These are phyloP conservation scores for Emericellopsis cladophorae DNA, from an alignment of 2,329 filamentous ascomycete genomes.

Conservation along the genomic window DNA sequence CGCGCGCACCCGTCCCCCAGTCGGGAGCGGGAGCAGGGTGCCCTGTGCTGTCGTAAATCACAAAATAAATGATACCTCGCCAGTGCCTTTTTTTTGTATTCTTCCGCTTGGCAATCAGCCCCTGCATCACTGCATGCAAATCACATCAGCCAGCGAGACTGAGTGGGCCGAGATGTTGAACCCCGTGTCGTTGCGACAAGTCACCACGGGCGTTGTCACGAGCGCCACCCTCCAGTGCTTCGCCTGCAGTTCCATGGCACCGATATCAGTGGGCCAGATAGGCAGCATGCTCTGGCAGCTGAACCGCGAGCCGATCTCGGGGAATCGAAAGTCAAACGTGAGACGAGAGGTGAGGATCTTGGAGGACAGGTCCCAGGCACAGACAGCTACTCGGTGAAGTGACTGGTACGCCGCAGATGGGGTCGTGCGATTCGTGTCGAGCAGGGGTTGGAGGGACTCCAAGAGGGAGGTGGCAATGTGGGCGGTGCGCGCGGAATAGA, in stretches of 20 bases:
- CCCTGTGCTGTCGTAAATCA: too few species aligned
- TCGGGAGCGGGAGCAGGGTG: too few species aligned
- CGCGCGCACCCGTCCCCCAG: too few species aligned
- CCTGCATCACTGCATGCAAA: slow-evolving; percentile 29
- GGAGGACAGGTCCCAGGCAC: slow-evolving; percentile 30
- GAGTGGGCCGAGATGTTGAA: slow-evolving; percentile 29
- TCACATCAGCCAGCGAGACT: slow-evolving; percentile 31
- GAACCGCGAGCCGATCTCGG: slow-evolving; percentile 36
- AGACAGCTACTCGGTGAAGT: slow-evolving; percentile 24
- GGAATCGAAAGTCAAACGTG: slow-evolving; percentile 35
- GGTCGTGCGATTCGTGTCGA: slow-evolving; percentile 12
- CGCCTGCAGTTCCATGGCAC: slow-evolving; percentile 30
- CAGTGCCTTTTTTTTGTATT: too few species aligned
- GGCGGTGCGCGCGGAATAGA: slow-evolving; percentile 19
- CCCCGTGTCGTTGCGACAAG: slow-evolving; percentile 37
- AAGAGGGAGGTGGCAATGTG: slow-evolving; percentile 28
- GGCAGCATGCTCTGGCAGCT: slow-evolving; percentile 31
- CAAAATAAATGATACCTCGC: too few species aligned
- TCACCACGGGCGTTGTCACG: slow-evolving; percentile 40
- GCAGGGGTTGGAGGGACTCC: slow-evolving; percentile 23
- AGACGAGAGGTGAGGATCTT: slow-evolving; percentile 31
- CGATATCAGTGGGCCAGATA: slow-evolving; percentile 25
- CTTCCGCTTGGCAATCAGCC: neutral
- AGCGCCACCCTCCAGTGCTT: slow-evolving; percentile 39
- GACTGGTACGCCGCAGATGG: slow-evolving; percentile 25